A percentile compares a stretch with the other conserved stretches of the same genome.
These are phyloP conservation scores for Blepharisma stoltei DNA, from an alignment of 73 alveolate genomes.

Conservation along the genomic window DNA sequence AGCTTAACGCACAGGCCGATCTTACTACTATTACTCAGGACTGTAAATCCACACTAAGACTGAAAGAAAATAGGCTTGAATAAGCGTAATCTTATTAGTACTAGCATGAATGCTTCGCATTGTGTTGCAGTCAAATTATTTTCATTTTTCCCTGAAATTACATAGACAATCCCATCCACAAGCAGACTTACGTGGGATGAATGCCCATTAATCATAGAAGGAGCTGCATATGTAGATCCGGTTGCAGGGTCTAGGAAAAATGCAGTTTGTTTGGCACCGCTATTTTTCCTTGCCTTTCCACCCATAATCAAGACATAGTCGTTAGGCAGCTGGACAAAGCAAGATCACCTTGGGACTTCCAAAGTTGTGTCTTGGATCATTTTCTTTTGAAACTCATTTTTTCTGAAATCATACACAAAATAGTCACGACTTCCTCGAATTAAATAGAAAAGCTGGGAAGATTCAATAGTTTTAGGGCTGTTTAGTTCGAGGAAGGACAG, in stretches of 20 bases:
- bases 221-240: background rate
- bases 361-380: background rate
- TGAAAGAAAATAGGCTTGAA: too few species aligned
- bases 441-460: background rate
- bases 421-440: conserved; percentile 1
- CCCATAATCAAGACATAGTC: background rate
- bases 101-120: too few species aligned
- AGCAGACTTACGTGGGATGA: background rate
- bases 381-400: background rate
- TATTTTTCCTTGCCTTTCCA: background rate
- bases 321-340: background rate
- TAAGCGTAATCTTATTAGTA: too few species aligned
- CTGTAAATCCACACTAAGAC: too few species aligned
- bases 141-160: conserved; percentile 24
- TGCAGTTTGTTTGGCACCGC: background rate
- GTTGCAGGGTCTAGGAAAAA: background rate
- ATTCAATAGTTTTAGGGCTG: too few species aligned
- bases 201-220: background rate
- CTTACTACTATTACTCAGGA: too few species aligned
- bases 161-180: background rate
- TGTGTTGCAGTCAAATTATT: background rate
- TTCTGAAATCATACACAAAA: background rate
- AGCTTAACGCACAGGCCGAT: too few species aligned
- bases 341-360: background rate
- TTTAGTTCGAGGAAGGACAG: too few species aligned